These are phyloP conservation scores for Pseudogymnoascus sp. DNA, from an alignment of 2,329 filamentous ascomycete species.

Conservation along the genomic window DNA sequence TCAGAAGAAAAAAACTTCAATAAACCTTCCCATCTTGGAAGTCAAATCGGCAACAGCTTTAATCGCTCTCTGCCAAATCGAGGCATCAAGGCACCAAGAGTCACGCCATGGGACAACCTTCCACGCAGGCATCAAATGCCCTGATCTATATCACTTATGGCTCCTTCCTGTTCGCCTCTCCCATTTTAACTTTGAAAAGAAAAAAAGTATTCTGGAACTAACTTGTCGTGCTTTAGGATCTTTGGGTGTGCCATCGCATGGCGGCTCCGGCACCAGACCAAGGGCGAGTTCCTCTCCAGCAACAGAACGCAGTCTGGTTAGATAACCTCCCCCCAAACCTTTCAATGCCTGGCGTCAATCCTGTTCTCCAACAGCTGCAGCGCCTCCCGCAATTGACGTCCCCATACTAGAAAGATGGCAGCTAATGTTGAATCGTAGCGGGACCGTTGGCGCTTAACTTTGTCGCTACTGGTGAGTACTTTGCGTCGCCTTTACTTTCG, in stretches of 20 bases:
- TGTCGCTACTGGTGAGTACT: constrained; percentile 80
- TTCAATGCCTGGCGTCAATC: neutral
- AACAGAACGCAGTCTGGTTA: constrained; percentile 81
- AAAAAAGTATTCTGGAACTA: neutral
- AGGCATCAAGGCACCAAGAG: neutral
- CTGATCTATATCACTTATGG: constrained; percentile 74
- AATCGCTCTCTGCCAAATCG: neutral
- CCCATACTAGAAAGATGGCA: neutral
- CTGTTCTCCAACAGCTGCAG: constrained; percentile 15
- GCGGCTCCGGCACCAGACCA: constrained; percentile 39
- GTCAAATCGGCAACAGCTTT: neutral
- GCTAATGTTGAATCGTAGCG: constrained; percentile 39
- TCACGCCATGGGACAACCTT: constrained; percentile 61
- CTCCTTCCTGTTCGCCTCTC: constrained; percentile 57
- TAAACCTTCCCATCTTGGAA: neutral
- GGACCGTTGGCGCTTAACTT: constrained; percentile 79
- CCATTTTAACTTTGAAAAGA: neutral
- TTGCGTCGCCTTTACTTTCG: constrained; percentile 26
- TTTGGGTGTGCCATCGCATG: constrained; percentile 52
- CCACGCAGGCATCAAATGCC: constrained; percentile 68
- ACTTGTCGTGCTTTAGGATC: constrained; percentile 37
- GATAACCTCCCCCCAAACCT: constrained; percentile 25
- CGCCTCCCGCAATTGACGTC: neutral
- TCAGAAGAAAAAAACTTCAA: neutral
- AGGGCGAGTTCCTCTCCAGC: constrained; percentile 59